Percentiles rank a stretch among this genome's conserved stretches.
These are phyloP conservation scores for Exophiala spinifera DNA, from an alignment of 2,329 filamentous ascomycete species.

Conservation along the genomic window DNA sequence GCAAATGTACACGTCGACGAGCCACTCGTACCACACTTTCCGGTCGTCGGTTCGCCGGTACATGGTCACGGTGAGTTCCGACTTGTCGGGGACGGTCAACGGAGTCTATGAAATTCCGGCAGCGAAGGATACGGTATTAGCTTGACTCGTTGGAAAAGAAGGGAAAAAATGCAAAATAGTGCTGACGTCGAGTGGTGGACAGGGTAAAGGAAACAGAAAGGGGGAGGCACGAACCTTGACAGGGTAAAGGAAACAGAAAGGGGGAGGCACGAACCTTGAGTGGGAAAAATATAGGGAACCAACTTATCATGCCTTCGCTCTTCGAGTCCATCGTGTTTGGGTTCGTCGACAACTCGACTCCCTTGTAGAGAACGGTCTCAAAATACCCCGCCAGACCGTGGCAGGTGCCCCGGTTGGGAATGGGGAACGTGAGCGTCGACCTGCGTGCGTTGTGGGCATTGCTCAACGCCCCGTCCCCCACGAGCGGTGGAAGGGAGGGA, in stretches of 20 bases:
- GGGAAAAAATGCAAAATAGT: no score
- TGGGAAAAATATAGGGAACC: slow-evolving; percentile 98
- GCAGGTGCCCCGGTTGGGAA: slow-evolving; percentile 73
- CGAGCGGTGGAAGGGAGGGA: slow-evolving; percentile 32
- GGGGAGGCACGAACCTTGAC: neutral
- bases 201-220: no score
- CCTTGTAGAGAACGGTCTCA: slow-evolving; percentile 83
- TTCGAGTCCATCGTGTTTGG: slow-evolving; percentile 88
- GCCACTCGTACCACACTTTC: slow-evolving; percentile 98
- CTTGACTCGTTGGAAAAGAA: no score
- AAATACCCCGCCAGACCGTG: slow-evolving; percentile 95
- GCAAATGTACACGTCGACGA: slow-evolving; percentile 72
- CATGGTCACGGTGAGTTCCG: slow-evolving; percentile 87
- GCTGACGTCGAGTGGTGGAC: no score
- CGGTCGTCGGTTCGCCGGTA: slow-evolving; percentile 93
- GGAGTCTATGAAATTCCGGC: no score
- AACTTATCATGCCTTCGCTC: slow-evolving; percentile 97
- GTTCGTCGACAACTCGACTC: slow-evolving; percentile 68
- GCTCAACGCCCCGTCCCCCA: slow-evolving; percentile 34
- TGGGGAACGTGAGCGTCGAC: slow-evolving; percentile 73
- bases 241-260: neutral
- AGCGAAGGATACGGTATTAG: neutral
- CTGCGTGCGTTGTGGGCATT: slow-evolving; percentile 91
- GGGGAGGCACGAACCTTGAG: slow-evolving; percentile 64
- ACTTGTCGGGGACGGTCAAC: slow-evolving; percentile 77